Conservation (phyloP, 2,329 filamentous ascomycete species). For the Hansfordia pulvinata region DNA sequence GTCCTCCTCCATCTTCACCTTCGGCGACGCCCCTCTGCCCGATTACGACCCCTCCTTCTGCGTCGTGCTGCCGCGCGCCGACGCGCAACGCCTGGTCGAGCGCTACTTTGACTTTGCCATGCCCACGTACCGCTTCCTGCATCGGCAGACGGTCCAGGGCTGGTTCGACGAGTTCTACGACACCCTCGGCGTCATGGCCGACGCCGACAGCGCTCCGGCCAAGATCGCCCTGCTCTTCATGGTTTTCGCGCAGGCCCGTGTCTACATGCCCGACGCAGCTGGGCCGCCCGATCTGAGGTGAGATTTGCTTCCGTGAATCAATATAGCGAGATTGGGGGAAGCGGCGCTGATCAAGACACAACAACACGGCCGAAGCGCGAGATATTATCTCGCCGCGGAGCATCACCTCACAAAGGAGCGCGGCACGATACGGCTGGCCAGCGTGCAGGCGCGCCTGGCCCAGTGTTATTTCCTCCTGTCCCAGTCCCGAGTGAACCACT, state of each 20-base stretch:
- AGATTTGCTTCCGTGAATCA: slow-evolving; percentile 2
- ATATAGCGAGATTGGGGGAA: no score
- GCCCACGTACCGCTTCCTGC: slow-evolving; percentile 27
- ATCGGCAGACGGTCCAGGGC: slow-evolving; percentile 23
- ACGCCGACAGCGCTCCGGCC: slow-evolving; percentile 22
- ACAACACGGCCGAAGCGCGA: slow-evolving; percentile 2
- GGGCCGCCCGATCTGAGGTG: slow-evolving; percentile 6
- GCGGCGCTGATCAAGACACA: neutral
- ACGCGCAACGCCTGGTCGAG: slow-evolving; percentile 15
- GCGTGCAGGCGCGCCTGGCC: slow-evolving; percentile 16
- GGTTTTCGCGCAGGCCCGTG: slow-evolving; percentile 34
- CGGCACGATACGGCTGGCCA: slow-evolving; percentile 14
- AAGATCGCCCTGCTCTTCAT: slow-evolving; percentile 20
- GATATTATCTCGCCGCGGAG: slow-evolving; percentile 9
- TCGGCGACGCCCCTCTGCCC: slow-evolving; percentile 32
- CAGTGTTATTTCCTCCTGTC: slow-evolving; percentile 30
- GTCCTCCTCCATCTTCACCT: slow-evolving; percentile 30
- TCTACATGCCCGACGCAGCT: slow-evolving; percentile 22
- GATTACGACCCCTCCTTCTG: slow-evolving; percentile 28
- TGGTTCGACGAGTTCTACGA: slow-evolving; percentile 32
- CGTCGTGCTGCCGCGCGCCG: slow-evolving; percentile 20
- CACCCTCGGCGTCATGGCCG: slow-evolving; percentile 23
- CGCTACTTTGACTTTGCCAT: slow-evolving; percentile 28
- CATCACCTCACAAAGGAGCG: slow-evolving; percentile 13
- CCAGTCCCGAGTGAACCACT: slow-evolving; percentile 30